phyloP scores from a whole-genome alignment of 2,329 filamentous ascomycete genomes.

The Falciphora oryzae region DNA sequence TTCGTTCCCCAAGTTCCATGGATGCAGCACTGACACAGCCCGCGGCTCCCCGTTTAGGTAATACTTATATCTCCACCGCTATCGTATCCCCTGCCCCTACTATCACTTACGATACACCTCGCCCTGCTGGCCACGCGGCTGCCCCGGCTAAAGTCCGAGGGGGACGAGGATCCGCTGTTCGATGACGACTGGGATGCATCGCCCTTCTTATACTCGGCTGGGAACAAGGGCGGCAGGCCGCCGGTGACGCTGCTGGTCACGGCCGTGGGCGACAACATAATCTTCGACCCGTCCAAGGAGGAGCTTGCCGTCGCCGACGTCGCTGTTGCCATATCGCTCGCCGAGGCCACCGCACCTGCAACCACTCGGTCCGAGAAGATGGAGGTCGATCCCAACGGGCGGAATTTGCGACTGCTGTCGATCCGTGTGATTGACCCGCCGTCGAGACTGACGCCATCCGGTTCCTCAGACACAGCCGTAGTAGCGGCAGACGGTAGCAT shows the following conservation, averaged over 20 bases:
- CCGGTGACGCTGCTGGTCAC: constrained; percentile 89
- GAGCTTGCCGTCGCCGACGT: constrained; percentile 91
- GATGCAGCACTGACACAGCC: neutral
- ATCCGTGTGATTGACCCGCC: constrained; percentile 71
- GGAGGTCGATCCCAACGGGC: constrained; percentile 33
- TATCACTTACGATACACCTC: constrained; percentile 89
- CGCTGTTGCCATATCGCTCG: constrained; percentile 78
- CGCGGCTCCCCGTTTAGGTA: constrained; percentile 49
- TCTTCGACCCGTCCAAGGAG: constrained; percentile 88
- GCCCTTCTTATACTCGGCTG: constrained; percentile 59
- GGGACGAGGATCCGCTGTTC: constrained; percentile 94
- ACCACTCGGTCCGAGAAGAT: constrained; percentile 25
- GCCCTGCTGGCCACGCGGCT: constrained; percentile 83
- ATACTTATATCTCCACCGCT: constrained; percentile 88
- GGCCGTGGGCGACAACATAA: constrained; percentile 77
- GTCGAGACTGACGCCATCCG: constrained; percentile 65
- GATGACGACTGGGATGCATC: constrained; percentile 95
- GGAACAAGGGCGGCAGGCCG: constrained; percentile 42
- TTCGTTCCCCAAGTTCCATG: neutral
- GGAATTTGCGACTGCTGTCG: constrained; percentile 55
- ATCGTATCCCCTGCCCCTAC: constrained; percentile 86
- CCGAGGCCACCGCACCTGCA: constrained; percentile 31
- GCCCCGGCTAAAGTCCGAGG: constrained; percentile 78
- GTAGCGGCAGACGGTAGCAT: constrained; percentile 41
- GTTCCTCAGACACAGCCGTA: constrained; percentile 59